phyloP scores from a whole-genome alignment of 805 yeast genomes.

The Saturnispora dispora region DNA sequence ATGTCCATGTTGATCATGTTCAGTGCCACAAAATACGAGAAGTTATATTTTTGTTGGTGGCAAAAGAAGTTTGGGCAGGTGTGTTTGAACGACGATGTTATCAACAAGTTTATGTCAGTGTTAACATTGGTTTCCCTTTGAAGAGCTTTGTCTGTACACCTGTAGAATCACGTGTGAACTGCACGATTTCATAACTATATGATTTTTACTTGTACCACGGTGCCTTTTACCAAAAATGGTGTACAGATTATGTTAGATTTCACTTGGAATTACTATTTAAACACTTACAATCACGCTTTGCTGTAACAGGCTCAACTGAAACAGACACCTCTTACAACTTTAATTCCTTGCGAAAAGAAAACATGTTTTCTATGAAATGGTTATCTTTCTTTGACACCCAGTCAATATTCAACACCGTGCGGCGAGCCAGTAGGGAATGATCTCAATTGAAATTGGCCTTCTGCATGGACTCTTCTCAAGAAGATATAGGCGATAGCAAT shows the following conservation, averaged over 20 bases:
- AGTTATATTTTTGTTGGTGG: background rate
- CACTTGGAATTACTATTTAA: background rate
- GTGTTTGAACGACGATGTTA: background rate
- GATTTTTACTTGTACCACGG: background rate
- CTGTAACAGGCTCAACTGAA: background rate
- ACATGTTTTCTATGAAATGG: background rate
- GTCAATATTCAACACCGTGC: background rate
- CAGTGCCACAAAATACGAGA: background rate
- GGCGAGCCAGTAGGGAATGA: background rate
- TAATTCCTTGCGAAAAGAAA: background rate
- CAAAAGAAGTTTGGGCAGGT: background rate
- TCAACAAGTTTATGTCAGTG: background rate
- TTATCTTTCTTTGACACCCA: constrained; percentile 1
- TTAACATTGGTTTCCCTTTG: background rate
- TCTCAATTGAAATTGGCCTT: background rate
- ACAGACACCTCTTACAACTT: background rate
- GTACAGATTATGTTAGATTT: background rate
- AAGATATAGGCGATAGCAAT: background rate
- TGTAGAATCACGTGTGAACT: background rate
- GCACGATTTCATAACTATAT: background rate
- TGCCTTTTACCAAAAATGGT: background rate
- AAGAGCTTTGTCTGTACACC: background rate
- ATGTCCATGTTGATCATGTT: background rate
- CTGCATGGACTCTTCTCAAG: background rate
- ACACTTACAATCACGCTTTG: background rate